phyloP scores from a whole-genome alignment of 352 stramenopile species.

The Phytophthora sp. region DNA sequence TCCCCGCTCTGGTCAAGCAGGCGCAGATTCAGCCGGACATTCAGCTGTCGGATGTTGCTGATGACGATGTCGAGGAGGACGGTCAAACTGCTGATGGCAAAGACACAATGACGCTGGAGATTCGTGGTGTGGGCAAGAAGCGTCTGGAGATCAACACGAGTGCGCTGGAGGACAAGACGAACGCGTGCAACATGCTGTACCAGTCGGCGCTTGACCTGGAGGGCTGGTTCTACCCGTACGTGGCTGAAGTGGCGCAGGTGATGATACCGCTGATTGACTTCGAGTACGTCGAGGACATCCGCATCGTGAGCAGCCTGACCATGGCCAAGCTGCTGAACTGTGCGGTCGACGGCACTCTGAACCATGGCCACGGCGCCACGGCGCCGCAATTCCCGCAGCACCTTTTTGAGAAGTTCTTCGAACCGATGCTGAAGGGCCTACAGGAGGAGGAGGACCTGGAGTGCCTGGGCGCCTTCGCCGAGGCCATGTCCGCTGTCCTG shows the following conservation, averaged over 20 bases:
- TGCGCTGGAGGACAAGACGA: slow-evolving; percentile 86
- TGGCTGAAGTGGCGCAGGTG: slow-evolving; percentile 75
- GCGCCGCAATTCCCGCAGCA: slow-evolving; percentile 79
- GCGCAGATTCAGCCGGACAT: slow-evolving; percentile 84
- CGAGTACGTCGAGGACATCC: slow-evolving; percentile 87
- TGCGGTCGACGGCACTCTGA: slow-evolving; percentile 73
- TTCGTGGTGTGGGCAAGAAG: slow-evolving; percentile 83
- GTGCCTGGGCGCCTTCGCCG: slow-evolving; percentile 74
- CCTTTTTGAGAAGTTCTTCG: slow-evolving; percentile 80
- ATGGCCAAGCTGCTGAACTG: slow-evolving; percentile 76
- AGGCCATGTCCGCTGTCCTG: slow-evolving; percentile 74
- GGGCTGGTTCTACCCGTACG: slow-evolving; percentile 84
- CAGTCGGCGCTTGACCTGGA: slow-evolving; percentile 84
- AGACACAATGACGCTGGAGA: slow-evolving; percentile 79
- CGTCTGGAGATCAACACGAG: slow-evolving; percentile 88
- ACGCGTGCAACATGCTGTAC: slow-evolving; percentile 91
- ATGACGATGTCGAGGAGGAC: slow-evolving; percentile 64
- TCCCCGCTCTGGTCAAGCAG: slow-evolving; percentile 84
- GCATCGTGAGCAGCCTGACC: slow-evolving; percentile 78
- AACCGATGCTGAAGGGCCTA: slow-evolving; percentile 74
- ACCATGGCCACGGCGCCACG: slow-evolving; percentile 61
- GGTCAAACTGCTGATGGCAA: slow-evolving; percentile 65
- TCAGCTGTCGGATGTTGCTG: slow-evolving; percentile 71
- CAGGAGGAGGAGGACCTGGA: slow-evolving; percentile 83
- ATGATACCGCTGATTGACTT: slow-evolving; percentile 83